These are phyloP conservation scores for Tagetes patula DNA, from an alignment of 129 eudicot species.

Conservation along the genomic window DNA sequence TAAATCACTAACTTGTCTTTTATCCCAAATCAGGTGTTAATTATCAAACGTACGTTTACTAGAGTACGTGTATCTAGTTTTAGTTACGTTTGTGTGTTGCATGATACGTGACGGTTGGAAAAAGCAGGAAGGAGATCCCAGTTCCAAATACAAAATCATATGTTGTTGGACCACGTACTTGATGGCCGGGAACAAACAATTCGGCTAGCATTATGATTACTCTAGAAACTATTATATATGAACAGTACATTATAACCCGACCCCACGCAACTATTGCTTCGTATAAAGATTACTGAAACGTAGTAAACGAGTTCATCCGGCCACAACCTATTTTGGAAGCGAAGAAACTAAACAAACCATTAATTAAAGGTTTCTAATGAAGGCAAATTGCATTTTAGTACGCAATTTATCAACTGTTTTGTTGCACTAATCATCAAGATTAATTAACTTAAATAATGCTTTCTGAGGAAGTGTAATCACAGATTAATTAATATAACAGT, in stretches of 20 bases:
- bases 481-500: not conserved
- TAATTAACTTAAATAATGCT: conserved; percentile 6
- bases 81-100: not conserved
- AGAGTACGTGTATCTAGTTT: not conserved
- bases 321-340: conserved; percentile 14
- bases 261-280: conserved; percentile 24
- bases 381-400: conserved; percentile 16
- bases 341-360: conserved; percentile 25
- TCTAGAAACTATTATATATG: conserved; percentile 19
- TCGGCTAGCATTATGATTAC: conserved; percentile 32
- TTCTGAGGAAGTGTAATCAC: conserved; percentile 15
- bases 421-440: conserved; percentile 4
- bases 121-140: not conserved
- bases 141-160: conserved; percentile 2
- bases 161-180: conserved; percentile 27
- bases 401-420: not conserved
- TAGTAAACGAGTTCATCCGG: conserved; percentile 3
- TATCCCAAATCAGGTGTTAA: not conserved
- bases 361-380: conserved; percentile 26
- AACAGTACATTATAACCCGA: conserved; percentile 14
- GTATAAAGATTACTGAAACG: conserved; percentile 17
- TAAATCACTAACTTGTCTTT: too few relatives aligned
- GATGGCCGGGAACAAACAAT: conserved; percentile 23
- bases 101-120: not conserved
- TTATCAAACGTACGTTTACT: not conserved